Evolutionary conservation across 2,329 filamentous ascomycete species (phyloP).

Genomic region (Fusarium sp.): DNA sequence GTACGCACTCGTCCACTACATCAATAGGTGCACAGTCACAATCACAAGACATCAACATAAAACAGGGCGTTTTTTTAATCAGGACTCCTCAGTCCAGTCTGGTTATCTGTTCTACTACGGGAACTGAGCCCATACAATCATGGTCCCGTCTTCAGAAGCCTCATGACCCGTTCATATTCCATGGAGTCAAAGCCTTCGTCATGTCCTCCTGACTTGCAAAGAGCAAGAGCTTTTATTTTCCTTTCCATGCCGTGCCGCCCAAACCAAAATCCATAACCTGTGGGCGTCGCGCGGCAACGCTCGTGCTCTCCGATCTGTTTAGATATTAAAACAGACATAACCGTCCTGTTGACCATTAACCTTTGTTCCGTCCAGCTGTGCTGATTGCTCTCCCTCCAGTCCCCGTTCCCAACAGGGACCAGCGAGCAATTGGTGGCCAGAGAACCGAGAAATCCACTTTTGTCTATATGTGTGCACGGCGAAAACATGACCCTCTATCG

Average conservation of each 20-base stretch:
- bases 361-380: conserved; percentile 45
- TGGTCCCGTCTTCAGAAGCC: conserved; percentile 43
- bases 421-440: conserved; percentile 54
- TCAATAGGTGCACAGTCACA: not conserved
- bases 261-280: conserved; percentile 51
- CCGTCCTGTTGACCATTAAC: conserved; percentile 47
- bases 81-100: conserved; percentile 48
- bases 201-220: conserved; percentile 44
- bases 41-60: conserved; percentile 1
- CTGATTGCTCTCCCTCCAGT: conserved; percentile 47
- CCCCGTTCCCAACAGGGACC: conserved; percentile 46
- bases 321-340: conserved; percentile 47
- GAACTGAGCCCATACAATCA: conserved; percentile 31
- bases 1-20: not conserved
- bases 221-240: conserved; percentile 46
- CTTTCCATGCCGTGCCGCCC: conserved; percentile 46
- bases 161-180: conserved; percentile 37
- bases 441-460: conserved; percentile 73
- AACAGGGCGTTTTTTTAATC: conserved; percentile 45
- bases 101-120: conserved; percentile 48
- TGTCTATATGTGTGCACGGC: conserved; percentile 64
- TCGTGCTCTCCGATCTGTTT: conserved; percentile 48
- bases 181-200: conserved; percentile 43
- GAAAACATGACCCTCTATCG: conserved; percentile 57
- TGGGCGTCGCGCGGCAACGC: conserved; percentile 50